Conservation (phyloP, 2,329 filamentous ascomycete genomes). For the Hymenoscyphus scutula region DNA sequence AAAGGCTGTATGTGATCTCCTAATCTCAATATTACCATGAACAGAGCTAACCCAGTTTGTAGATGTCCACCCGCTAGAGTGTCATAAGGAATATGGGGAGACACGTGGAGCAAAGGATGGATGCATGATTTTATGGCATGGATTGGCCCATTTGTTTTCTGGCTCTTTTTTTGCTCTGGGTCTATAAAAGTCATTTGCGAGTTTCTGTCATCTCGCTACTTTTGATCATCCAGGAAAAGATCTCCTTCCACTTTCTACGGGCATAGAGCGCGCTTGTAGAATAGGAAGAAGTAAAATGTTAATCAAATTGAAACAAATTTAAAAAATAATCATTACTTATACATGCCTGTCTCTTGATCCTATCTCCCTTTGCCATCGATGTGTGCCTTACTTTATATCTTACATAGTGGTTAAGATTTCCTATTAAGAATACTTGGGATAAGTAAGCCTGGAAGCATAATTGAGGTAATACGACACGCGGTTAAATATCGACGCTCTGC, state of each 20-base stretch:
- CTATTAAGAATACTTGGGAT: too few species aligned
- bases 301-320: conserved; percentile 29
- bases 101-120: conserved; percentile 28
- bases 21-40: background rate
- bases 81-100: conserved; percentile 12
- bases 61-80: conserved; percentile 80
- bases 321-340: conserved; percentile 4
- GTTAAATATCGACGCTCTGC: too few species aligned
- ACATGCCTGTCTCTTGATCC: background rate
- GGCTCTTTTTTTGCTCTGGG: conserved; percentile 28
- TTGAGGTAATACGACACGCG: too few species aligned
- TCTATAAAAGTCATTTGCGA: conserved; percentile 37
- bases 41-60: background rate
- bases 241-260: conserved; percentile 32
- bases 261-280: conserved; percentile 38
- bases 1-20: conserved; percentile 57
- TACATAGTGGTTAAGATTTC: too few species aligned
- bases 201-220: conserved; percentile 31
- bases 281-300: conserved; percentile 32
- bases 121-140: conserved; percentile 37
- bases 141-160: conserved; percentile 35
- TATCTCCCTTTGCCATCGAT: too few species aligned
- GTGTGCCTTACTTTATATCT: too few species aligned
- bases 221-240: conserved; percentile 26
- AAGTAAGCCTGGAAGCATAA: too few species aligned